Base-by-base conservation (phyloP, 164 flowering plant species). In the Cinnamomum chago region DNA sequence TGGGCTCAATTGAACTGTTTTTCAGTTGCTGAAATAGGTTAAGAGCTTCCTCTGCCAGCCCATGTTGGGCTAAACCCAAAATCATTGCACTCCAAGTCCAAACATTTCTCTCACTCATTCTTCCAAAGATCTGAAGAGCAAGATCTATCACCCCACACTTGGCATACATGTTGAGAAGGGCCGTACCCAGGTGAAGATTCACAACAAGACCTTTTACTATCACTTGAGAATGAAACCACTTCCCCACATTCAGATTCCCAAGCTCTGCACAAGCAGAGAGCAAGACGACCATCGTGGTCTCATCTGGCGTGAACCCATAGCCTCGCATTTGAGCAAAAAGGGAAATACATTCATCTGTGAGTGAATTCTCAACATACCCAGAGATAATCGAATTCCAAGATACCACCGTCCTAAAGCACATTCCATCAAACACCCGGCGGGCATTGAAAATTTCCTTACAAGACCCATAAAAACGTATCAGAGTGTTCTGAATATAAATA, bases 21-120 rank as follows among this genome's bases (percentile, higher is more conserved):
- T 70, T 71, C 78, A 76, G 40, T 5, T 23, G 50, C 22, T 18
- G 23, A 30, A 76, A 76, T 10, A 70, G 70, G 22, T 25, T 24
- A 30, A 76, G 70, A 20, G 78, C 64, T 27, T 76, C 70, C 65
- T 65, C 27, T 12, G 73, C 73, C 13, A 14, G 50, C 15, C 78
- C 73, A 50, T 76, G 67, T 64, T 60, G 66, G 25, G 78, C 78
- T 12, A 64, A 71, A 15, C 78, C 73, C 33, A 70, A 22, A 10
- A 76, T 76, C 69, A 70, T 76, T 9, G 78, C 70, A 22, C 78
- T 76, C 78, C 78, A 76, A 47, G 74, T 71, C 69, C 74, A 76
- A 27, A 76, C 68, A 65, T 76, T 71, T 18, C 51, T 70, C 47
- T 65, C 70, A 25, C 50, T 33, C 73, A 76, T 50, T 5, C 40